Evolutionary conservation across 257 asterid species (phyloP).

Genomic region (Capsicum rhomboideum): DNA sequence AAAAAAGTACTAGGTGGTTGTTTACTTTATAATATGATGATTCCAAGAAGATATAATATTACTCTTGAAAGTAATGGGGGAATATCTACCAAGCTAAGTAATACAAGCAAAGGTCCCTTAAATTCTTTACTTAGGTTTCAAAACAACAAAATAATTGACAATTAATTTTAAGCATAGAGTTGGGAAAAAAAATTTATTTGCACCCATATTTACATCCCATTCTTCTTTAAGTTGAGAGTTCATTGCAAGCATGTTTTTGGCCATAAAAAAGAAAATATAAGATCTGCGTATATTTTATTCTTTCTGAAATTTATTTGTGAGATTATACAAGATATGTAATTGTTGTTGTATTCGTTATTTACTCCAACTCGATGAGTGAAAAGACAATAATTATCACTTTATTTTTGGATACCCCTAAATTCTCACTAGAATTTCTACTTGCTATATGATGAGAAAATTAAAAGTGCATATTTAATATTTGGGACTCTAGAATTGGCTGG

Average conservation of each 20-base stretch:
- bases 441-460: neutral
- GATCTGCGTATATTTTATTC: rapidly evolving
- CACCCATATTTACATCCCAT: neutral
- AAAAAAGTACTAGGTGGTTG: neutral
- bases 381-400: neutral
- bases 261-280: no score
- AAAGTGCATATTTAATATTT: neutral
- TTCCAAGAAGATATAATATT: neutral
- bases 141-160: neutral
- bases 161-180: neutral
- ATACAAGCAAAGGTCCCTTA: neutral
- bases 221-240: neutral
- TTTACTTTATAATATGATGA: neutral
- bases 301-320: neutral
- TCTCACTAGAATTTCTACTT: neutral
- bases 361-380: neutral
- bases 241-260: no score
- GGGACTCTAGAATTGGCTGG: neutral
- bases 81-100: neutral
- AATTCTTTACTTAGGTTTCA: neutral
- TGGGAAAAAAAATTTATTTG: neutral
- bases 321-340: neutral
- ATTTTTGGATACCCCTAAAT: neutral
- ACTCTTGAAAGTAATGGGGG: neutral
- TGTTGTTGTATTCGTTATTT: no score